These are phyloP conservation scores for Gigaspora rosea DNA, from an alignment of 192 early-diverging fungal genomes.

Conservation along the genomic window DNA sequence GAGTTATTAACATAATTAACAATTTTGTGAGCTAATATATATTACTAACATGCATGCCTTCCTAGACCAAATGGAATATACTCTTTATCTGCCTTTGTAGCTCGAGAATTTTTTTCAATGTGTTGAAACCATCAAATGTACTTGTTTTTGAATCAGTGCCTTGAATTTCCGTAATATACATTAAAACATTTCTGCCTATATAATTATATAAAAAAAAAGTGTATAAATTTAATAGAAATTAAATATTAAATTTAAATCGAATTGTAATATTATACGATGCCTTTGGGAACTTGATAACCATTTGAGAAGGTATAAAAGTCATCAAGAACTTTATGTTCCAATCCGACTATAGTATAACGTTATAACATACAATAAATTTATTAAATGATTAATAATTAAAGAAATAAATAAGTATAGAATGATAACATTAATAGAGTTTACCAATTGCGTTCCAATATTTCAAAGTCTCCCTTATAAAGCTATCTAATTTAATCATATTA, in stretches of 20 bases:
- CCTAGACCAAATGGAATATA: background rate
- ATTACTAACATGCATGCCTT: conserved; percentile 12
- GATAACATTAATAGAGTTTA: too few species aligned
- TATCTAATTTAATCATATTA: background rate
- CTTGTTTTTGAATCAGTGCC: background rate
- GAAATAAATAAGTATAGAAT: too few species aligned
- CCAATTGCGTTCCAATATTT: background rate
- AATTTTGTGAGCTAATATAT: too few species aligned
- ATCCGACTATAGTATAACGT: background rate
- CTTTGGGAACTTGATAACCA: conserved; percentile 15
- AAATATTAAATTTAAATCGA: background rate
- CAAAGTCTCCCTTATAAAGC: conserved; percentile 12
- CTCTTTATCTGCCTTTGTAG: too few species aligned
- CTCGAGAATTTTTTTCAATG: background rate
- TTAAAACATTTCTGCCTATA: background rate
- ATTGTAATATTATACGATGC: background rate
- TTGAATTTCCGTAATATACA: background rate
- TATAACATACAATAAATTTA: too few species aligned
- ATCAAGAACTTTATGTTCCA: background rate
- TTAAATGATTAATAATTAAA: too few species aligned
- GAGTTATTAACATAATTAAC: too few species aligned
- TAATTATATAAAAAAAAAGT: too few species aligned
- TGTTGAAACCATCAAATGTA: background rate
- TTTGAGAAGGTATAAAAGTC: background rate
- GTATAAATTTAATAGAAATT: background rate